A percentile compares a stretch with the other conserved stretches of the same genome.
These are phyloP conservation scores for Candida manassasensis DNA, from an alignment of 805 yeast species.

Conservation along the genomic window DNA sequence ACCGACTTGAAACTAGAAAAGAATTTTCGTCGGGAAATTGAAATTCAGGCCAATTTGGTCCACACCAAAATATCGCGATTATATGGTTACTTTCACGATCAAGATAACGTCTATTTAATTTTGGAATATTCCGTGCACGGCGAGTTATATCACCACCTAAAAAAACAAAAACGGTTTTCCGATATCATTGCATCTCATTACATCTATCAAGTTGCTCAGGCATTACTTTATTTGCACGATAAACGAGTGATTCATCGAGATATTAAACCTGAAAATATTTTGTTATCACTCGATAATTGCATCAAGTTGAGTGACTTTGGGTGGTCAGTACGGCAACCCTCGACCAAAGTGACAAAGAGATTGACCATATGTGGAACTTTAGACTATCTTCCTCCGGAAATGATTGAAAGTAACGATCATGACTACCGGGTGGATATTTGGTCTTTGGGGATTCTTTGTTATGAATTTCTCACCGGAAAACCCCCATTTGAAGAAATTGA, in stretches of 20 bases:
- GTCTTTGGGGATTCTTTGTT: slow-evolving; percentile 86
- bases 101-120: slow-evolving; percentile 72
- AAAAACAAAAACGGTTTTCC: slow-evolving; percentile 61
- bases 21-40: slow-evolving; percentile 87
- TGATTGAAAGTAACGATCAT: slow-evolving; percentile 80
- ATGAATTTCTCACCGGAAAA: slow-evolving; percentile 78
- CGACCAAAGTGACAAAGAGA: slow-evolving; percentile 35
- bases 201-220: slow-evolving; percentile 77
- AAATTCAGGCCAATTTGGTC: slow-evolving; percentile 73
- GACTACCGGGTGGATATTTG: slow-evolving; percentile 80
- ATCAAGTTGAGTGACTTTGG: slow-evolving; percentile 92
- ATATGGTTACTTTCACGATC: slow-evolving; percentile 82
- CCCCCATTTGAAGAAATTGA: slow-evolving; percentile 91
- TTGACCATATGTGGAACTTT: slow-evolving; percentile 91
- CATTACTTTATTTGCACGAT: slow-evolving; percentile 70
- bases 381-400: slow-evolving; percentile 93
- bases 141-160: slow-evolving; percentile 73
- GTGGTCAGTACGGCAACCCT: slow-evolving; percentile 62
- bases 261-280: slow-evolving; percentile 88
- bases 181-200: slow-evolving; percentile 74
- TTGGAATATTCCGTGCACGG: slow-evolving; percentile 85
- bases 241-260: slow-evolving; percentile 87
- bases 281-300: slow-evolving; percentile 69
- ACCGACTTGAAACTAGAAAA: slow-evolving; percentile 70
- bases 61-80: slow-evolving; percentile 80